Base-by-base conservation (phyloP, 1,139 yeast genomes). In the Yamadazyma diddensiae region DNA sequence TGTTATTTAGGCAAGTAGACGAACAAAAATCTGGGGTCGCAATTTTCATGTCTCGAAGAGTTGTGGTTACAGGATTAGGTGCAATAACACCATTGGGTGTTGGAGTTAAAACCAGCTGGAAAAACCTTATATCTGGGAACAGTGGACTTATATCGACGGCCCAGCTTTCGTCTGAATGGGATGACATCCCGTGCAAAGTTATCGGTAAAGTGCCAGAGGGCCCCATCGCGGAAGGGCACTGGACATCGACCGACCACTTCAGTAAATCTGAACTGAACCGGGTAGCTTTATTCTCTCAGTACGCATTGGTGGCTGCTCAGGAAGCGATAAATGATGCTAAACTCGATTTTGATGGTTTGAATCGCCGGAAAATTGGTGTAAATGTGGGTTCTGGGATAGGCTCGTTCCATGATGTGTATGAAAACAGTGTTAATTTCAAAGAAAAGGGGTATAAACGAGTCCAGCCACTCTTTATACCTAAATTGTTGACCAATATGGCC, bases 361-460 rank as follows among this genome's bases (percentile, higher is more conserved):
- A 68, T 29, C 58, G 57, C 30, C 39, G 45, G 29, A 42, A 35
- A 29, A 40, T 59, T 2, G 97, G 97, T 1, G 92, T 87, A 5
- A 82, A 92, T 18, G 77, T 92, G 3, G 98, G 98, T 0, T 82
- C 95, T 3, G 96, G 97, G 1, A 86, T 92, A 35, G 98, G 97
- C 0, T 85, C 95, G 2, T 71, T 92, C 34, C 82, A 80, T 18
- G 97, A 90, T 43, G 60, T 78, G 1, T 82, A 76, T 49, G 77
- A 74, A 28, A 79, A 81, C 53, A 57, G 84, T 11, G 62, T 73
- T 7, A 65, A 59, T 3, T 81, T 76, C 43, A 49, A 58, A 15
- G 44, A 48, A 4, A 52, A 62, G 4, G 94, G 94, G 0, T 83
- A 82, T 50, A 73, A 80, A 36, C 79, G 77, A 45, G 79, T 88